Evolutionary conservation across 306 rosid genomes (phyloP).

Genomic region (Amphicarpaea edgeworthii): DNA sequence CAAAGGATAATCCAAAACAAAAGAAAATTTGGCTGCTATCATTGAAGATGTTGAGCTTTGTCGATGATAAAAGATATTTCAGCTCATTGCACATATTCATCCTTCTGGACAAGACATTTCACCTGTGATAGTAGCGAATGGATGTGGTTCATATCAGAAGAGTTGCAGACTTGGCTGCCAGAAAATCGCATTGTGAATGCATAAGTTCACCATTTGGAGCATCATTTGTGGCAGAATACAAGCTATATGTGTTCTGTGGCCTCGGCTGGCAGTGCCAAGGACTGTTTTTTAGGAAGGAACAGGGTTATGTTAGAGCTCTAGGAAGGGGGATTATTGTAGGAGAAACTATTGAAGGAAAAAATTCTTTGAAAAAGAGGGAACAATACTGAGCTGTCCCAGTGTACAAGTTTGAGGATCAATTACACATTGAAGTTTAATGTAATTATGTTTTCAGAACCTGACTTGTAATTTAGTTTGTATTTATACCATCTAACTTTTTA

Average conservation of each 20-base stretch:
- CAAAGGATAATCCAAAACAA: background rate
- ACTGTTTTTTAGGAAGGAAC: background rate
- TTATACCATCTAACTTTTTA: background rate
- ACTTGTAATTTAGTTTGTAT: background rate
- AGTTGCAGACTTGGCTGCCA: background rate
- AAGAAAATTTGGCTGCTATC: background rate
- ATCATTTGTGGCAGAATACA: background rate
- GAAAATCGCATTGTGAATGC: background rate
- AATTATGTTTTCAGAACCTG: background rate
- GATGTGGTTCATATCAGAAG: conserved; percentile 8
- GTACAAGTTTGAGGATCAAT: conserved; percentile 14
- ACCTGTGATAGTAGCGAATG: background rate
- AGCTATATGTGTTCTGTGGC: background rate
- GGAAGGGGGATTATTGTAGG: background rate
- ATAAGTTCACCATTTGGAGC: conserved; percentile 6
- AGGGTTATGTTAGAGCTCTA: background rate
- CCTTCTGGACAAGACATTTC: background rate
- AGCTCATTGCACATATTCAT: conserved; percentile 11
- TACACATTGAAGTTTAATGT: background rate
- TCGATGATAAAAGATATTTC: background rate
- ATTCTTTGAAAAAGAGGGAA: background rate
- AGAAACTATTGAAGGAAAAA: background rate
- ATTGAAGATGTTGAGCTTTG: background rate
- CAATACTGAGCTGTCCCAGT: background rate
- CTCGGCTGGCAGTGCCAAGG: background rate